Evolutionary conservation across 176 grass and related monocot genomes (phyloP), one percentile per base, ranked within the genome.

Genomic region (Phyllostachys edulis): DNA sequence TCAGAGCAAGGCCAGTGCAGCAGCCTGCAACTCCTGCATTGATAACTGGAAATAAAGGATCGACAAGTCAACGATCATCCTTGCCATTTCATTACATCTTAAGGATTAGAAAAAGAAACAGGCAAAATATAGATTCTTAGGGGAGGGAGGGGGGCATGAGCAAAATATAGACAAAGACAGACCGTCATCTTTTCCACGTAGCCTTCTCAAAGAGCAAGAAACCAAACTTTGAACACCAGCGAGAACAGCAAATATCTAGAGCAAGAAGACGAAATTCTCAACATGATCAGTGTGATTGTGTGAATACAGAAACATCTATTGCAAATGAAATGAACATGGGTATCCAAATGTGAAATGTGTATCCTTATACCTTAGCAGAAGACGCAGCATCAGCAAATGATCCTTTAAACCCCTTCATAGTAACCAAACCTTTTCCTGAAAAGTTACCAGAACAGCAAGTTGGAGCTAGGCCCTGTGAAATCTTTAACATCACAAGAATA

Each of bases 161-260:
- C 10, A 63, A 37, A 39, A 71, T 7, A 41, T 38, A 47, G 9
- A 62, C 29, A 26, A 46, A 39, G 56, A 71, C 84, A 14, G 27
- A 94, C 93, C 90, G 59, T 94, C 93, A 81, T 94, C 93, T 86
- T 94, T 94, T 77, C 93, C 90, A 75, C 93, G 93, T 64, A 94
- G 66, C 70, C 86, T 90, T 79, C 90, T 92, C 82, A 94, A 81
- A 63, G 88, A 84, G 71, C 93, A 94, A 40, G 82, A 80, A 65
- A 94, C 90, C 49, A 94, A 88, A 86, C 93, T 92, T 82, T 92
- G 93, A 71, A 94, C 90, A 15, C 93, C 90, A 63, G 93, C 90
- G 78, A 94, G 90, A 86, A 94, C 90, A 80, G 90, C 93, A 92
- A 94, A 94, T 52, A 89, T 88, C 93, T 94, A 55, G 11, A 75